Evolutionary conservation across 495 filamentous ascomycete species (phyloP), one percentile per base, ranked within the genome.

Genomic region (Penicillium robsamsonii): DNA sequence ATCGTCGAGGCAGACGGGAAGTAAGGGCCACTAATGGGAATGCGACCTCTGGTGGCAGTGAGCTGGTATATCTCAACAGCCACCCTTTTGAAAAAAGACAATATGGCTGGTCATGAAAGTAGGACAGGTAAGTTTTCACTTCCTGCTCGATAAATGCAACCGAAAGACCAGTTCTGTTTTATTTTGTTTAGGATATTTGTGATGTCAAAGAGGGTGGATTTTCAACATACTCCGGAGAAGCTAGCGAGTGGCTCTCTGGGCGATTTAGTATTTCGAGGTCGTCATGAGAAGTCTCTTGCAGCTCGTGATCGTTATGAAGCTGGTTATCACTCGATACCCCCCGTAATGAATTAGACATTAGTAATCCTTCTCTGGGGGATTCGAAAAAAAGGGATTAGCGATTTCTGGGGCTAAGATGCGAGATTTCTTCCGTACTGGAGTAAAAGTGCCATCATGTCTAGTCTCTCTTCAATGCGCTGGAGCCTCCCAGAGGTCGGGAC

Each of bases 41-140:
- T 9, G 60, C 42, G 15, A 68, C 51, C 24, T 70, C 65, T 18
- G 58, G 45, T 5, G 65, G 62, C 13, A 70, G 54, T 2, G 38
- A 56, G 3, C 20, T 1, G 7, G 56, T 54, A n/a, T 59, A 55
- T 13, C 48, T 20, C 11, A 63, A 17, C n/a, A 70, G 55, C 67
- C 67, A 70, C 1, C 54, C 18, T 31, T 59, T 61, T 3, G 56
- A 43, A 22, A 70, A 68, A 2, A 66, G 58, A 43, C 65, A 66
- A 37, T 66, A 70, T 6, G 67, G 67, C 33, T 68, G 67, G 38
- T 70, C 67, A 50, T 70, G 67, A 24, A 70, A 66, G 40, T 64
- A 49, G 24, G 30, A 52, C 10, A 70, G 45, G 35, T 68, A 70
- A 18, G 55, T 53, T 6, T 68, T 50, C 15, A 70, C 59, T 48